Evolutionary conservation across 2,329 filamentous ascomycete genomes (phyloP).

Genomic region (Paraphoma chrysanthemicola): DNA sequence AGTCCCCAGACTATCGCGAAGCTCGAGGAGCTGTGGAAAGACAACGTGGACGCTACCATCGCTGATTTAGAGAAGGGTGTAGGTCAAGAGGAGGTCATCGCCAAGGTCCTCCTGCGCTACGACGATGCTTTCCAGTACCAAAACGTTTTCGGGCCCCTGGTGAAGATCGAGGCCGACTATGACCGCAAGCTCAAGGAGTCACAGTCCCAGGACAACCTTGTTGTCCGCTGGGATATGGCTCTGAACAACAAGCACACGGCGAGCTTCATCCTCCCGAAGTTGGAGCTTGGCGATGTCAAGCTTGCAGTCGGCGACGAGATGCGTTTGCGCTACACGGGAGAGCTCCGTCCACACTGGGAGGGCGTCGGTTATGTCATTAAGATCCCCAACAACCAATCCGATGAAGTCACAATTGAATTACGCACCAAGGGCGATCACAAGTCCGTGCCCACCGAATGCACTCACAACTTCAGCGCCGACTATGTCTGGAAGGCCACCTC

Average conservation of each 20-base stretch:
- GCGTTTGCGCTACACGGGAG: slow-evolving; percentile 95
- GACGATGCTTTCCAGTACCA: slow-evolving; percentile 99
- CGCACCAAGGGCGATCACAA: slow-evolving; percentile 96
- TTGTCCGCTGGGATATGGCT: slow-evolving; percentile 93
- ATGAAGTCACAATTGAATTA: slow-evolving; percentile 94
- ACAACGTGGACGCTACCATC: slow-evolving; percentile 86
- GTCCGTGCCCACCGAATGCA: slow-evolving; percentile 92
- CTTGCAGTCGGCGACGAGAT: slow-evolving; percentile 98
- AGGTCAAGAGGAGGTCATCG: slow-evolving; percentile 92
- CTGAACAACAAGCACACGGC: slow-evolving; percentile 97
- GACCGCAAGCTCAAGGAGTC: slow-evolving; percentile 99
- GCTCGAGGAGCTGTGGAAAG: slow-evolving; percentile 98
- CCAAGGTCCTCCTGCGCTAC: slow-evolving; percentile 89
- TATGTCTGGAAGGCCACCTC: slow-evolving; percentile 99
- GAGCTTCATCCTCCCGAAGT: slow-evolving; percentile 94
- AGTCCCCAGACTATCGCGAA: slow-evolving; percentile 95
- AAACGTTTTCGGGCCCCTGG: slow-evolving; percentile 95
- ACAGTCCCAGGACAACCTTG: slow-evolving; percentile 93
- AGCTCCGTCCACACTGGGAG: slow-evolving; percentile 91
- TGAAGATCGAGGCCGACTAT: slow-evolving; percentile 99
- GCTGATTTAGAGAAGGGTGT: slow-evolving; percentile 90
- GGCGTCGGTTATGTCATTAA: slow-evolving; percentile 99
- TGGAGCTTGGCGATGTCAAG: slow-evolving; percentile 97
- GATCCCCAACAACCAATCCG: slow-evolving; percentile 98
- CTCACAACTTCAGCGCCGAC: slow-evolving; percentile 96